phyloP scores from a whole-genome alignment of 768 basidiomycete species.

The Strobilomyces echinocephalus region DNA sequence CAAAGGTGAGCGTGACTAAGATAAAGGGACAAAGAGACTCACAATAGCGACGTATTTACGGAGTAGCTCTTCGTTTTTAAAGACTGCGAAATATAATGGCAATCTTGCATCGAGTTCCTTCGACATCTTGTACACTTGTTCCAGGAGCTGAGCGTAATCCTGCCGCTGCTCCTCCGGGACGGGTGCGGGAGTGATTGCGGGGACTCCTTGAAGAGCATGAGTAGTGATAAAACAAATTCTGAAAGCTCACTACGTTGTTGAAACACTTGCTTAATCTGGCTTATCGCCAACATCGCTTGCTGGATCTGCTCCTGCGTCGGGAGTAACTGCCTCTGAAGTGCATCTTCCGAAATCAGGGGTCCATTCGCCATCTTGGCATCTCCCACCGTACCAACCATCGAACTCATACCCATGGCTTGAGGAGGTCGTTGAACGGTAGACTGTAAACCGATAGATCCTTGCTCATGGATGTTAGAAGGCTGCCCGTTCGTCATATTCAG shows the following conservation, averaged over 20 bases:
- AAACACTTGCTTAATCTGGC: slow-evolving; percentile 33
- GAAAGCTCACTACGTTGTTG: slow-evolving; percentile 26
- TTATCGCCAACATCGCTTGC: slow-evolving; percentile 26
- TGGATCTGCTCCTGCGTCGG: slow-evolving; percentile 34
- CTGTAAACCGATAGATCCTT: slow-evolving; percentile 7
- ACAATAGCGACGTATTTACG: slow-evolving; percentile 54
- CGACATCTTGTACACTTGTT: slow-evolving; percentile 42
- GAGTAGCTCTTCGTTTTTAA: slow-evolving; percentile 46
- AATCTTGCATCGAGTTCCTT: slow-evolving; percentile 50
- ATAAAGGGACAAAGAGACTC: slow-evolving; percentile 25
- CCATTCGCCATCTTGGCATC: slow-evolving; percentile 19
- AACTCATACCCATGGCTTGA: slow-evolving; percentile 8
- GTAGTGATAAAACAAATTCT: slow-evolving; percentile 7
- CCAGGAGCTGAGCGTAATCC: slow-evolving; percentile 49
- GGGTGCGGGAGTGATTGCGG: slow-evolving; percentile 32
- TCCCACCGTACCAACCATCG: slow-evolving; percentile 7
- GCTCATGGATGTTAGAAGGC: slow-evolving; percentile 21
- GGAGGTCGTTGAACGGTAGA: slow-evolving; percentile 16
- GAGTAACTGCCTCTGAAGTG: slow-evolving; percentile 3
- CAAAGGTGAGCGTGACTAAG: slow-evolving; percentile 3
- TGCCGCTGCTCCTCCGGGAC: slow-evolving; percentile 50
- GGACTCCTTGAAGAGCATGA: slow-evolving; percentile 31
- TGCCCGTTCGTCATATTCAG: slow-evolving; percentile 19
- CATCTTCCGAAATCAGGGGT: slow-evolving; percentile 6
- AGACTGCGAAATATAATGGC: slow-evolving; percentile 40